Conservation (phyloP, 2,329 filamentous ascomycete genomes). For the Colletotrichum spinosum region DNA sequence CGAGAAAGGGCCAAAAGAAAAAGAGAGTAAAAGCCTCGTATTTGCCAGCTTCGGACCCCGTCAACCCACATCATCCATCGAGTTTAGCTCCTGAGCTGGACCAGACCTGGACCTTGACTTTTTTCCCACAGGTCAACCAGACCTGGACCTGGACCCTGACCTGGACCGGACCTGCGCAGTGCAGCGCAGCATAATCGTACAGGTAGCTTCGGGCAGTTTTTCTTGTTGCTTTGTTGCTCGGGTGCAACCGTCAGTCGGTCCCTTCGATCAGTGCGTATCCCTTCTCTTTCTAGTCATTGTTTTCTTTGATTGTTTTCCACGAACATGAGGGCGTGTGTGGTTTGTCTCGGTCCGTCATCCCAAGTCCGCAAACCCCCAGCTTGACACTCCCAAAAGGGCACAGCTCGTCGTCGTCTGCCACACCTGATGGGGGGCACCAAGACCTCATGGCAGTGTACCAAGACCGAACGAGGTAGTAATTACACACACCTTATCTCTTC, state of each 20-base stretch:
- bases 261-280: slow-evolving; percentile 10
- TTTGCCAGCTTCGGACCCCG: slow-evolving; percentile 1
- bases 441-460: no score
- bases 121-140: no score
- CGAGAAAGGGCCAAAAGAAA: no score
- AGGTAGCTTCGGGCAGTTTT: no score
- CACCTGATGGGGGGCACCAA: no score
- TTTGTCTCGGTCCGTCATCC: not conserved
- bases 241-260: not conserved
- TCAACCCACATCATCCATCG: not conserved
- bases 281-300: not conserved
- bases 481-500: not conserved
- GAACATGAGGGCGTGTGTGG: not conserved
- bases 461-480: no score
- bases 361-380: no score
- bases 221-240: slow-evolving; percentile 22
- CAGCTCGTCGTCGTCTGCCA: no score
- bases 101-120: not conserved
- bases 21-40: not conserved
- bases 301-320: not conserved
- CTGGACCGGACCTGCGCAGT: not conserved
- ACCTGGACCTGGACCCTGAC: slow-evolving; percentile 4
- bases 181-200: not conserved
- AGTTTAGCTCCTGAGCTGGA: not conserved
- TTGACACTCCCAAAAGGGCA: no score